Conservation (phyloP, 352 stramenopile genomes). For the Phytopythium helicoides region DNA sequence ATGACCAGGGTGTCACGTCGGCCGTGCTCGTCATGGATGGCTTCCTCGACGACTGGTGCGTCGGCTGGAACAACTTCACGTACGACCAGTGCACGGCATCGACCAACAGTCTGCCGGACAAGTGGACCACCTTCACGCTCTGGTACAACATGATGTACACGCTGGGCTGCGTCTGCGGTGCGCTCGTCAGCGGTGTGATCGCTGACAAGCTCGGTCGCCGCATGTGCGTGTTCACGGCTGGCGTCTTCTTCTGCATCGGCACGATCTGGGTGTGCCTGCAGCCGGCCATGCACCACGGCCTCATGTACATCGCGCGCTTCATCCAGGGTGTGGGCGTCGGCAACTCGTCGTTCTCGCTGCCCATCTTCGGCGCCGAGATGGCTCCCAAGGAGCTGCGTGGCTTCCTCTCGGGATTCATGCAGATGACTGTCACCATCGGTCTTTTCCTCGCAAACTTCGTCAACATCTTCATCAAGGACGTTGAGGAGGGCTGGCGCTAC, state of each 20-base stretch:
- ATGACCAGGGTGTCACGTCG: constrained; percentile 26
- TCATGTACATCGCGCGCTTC: constrained; percentile 18
- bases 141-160: no score
- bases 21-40: constrained; percentile 24
- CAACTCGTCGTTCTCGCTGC: constrained; percentile 30
- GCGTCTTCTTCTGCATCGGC: no score
- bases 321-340: constrained; percentile 19
- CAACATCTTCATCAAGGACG: constrained; percentile 24
- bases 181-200: no score
- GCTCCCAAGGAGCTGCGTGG: no score
- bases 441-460: constrained; percentile 21
- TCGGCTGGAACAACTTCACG: constrained; percentile 22
- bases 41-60: constrained; percentile 28
- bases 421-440: no score
- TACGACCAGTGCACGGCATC: constrained; percentile 20
- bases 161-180: no score
- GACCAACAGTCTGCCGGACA: constrained; percentile 6
- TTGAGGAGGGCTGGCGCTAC: constrained; percentile 17
- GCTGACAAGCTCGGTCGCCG: no score
- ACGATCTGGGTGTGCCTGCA: no score
- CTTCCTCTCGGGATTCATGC: no score
- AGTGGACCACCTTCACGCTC: constrained; percentile 21
- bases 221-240: no score
- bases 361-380: no score
- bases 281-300: no score